A percentile compares a stretch with the other conserved stretches of the same genome.
phyloP scores from a whole-genome alignment of 805 yeast genomes.

The Wickerhamomyces xylosicus region DNA sequence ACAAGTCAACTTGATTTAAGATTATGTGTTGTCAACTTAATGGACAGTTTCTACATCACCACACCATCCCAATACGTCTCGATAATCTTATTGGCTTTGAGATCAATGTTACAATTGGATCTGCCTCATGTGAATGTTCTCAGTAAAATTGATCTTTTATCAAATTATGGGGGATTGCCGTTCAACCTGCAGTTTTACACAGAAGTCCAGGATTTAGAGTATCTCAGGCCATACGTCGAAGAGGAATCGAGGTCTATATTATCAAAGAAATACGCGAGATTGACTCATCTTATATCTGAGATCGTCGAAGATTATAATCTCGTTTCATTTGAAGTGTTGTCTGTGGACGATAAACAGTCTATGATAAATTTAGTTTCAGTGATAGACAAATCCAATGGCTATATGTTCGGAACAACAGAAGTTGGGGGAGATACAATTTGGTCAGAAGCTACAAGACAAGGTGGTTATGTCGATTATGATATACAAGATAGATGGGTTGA shows the following conservation, averaged over 20 bases:
- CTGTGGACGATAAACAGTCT: constrained; percentile 84
- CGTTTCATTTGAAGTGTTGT: constrained; percentile 79
- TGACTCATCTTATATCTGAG: constrained; percentile 74
- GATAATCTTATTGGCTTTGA: constrained; percentile 62
- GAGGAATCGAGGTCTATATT: constrained; percentile 61
- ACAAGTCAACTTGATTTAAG: constrained; percentile 60
- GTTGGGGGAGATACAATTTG: constrained; percentile 95
- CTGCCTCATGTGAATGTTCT: constrained; percentile 90
- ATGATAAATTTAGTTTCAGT: constrained; percentile 75
- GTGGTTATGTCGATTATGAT: constrained; percentile 49
- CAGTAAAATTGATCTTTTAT: constrained; percentile 78
- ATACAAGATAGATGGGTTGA: constrained; percentile 96
- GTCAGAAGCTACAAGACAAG: constrained; percentile 91
- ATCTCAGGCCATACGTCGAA: constrained; percentile 56
- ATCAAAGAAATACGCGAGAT: constrained; percentile 49
- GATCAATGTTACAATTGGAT: constrained; percentile 90
- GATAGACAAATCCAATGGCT: constrained; percentile 90
- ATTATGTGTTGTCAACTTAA: constrained; percentile 73
- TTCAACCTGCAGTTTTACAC: constrained; percentile 81
- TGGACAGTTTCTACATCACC: constrained; percentile 75
- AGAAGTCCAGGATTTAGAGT: constrained; percentile 77
- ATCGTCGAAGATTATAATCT: constrained; percentile 79
- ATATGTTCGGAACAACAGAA: constrained; percentile 85
- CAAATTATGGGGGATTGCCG: constrained; percentile 71
- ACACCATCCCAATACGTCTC: constrained; percentile 87